Percentiles rank a stretch among this genome's conserved stretches.
These are phyloP conservation scores for Nymphaea colorata DNA, from an alignment of 164 flowering plant genomes.

Conservation along the genomic window DNA sequence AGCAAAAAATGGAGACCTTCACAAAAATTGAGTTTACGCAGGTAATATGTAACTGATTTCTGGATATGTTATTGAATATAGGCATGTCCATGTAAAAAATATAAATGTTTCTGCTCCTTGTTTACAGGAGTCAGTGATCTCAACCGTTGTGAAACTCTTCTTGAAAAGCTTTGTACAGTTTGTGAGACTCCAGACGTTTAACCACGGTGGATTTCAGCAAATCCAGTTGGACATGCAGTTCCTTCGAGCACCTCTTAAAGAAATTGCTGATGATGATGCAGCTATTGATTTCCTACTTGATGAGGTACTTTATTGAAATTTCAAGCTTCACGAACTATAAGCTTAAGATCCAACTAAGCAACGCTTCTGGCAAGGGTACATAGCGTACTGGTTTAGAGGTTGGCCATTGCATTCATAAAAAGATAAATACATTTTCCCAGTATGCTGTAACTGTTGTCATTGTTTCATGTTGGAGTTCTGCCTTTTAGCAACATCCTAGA, in stretches of 20 bases:
- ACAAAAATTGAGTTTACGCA: constrained; percentile 89
- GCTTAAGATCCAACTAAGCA: not conserved
- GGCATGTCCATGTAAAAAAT: not conserved
- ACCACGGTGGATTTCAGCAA: constrained; percentile 96
- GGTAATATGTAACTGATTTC: constrained; percentile 24
- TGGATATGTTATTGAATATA: not conserved
- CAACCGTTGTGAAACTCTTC: constrained; percentile 65
- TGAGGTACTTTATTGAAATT: constrained; percentile 40
- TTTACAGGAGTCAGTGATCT: constrained; percentile 73
- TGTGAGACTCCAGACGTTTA: constrained; percentile 85
- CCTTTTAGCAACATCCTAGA: not conserved
- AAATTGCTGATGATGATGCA: constrained; percentile 76
- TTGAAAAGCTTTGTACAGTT: constrained; percentile 93
- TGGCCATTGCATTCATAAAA: too few species aligned
- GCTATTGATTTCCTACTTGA: constrained; percentile 85
- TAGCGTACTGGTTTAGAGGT: not conserved
- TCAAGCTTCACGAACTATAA: not conserved
- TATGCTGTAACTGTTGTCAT: too few species aligned
- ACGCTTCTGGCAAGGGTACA: not conserved
- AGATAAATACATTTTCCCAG: too few species aligned
- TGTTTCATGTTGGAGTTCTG: not conserved
- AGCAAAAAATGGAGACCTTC: constrained; percentile 94
- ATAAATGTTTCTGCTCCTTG: constrained; percentile 5
- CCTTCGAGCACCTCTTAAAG: constrained; percentile 60
- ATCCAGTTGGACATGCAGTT: constrained; percentile 93